A percentile compares a stretch with the other conserved stretches of the same genome.
Evolutionary conservation across 225 moss, liverwort and hornwort genomes (phyloP).

Genomic region (Ulota crispa): DNA sequence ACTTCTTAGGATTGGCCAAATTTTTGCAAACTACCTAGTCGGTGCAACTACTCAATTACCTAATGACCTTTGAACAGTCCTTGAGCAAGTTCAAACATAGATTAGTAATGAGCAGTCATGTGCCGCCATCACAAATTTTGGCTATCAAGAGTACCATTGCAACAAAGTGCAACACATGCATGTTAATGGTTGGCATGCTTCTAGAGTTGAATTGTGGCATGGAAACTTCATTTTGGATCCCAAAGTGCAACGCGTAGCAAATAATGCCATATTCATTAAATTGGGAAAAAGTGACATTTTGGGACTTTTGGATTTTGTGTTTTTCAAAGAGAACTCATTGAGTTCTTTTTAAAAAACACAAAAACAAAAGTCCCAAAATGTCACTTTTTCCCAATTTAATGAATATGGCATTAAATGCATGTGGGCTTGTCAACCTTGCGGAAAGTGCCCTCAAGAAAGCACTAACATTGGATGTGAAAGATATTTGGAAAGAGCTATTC

Average conservation of each 20-base stretch:
- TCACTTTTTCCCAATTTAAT: too few relatives aligned
- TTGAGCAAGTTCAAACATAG: background rate
- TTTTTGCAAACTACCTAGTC: fast-evolving
- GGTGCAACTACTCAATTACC: background rate
- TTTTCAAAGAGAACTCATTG: too few relatives aligned
- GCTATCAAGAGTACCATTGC: background rate
- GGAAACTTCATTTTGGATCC: background rate
- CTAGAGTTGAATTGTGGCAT: background rate
- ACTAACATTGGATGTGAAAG: fast-evolving
- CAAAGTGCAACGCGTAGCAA: background rate
- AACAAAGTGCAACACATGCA: fast-evolving
- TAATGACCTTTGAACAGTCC: background rate
- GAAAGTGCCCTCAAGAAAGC: background rate
- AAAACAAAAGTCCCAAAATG: too few relatives aligned
- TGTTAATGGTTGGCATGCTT: too few relatives aligned
- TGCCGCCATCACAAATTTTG: background rate
- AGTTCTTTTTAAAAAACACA: too few relatives aligned
- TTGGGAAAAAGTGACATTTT: too few relatives aligned
- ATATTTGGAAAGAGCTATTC: background rate
- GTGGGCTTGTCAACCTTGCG: background rate
- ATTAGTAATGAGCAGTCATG: background rate
- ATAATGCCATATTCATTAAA: too few relatives aligned
- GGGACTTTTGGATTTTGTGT: too few relatives aligned
- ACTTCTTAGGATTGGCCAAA: background rate
- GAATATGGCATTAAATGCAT: too few relatives aligned